These are phyloP conservation scores for Echites panduratus DNA, from an alignment of 257 asterid genomes.

Conservation along the genomic window DNA sequence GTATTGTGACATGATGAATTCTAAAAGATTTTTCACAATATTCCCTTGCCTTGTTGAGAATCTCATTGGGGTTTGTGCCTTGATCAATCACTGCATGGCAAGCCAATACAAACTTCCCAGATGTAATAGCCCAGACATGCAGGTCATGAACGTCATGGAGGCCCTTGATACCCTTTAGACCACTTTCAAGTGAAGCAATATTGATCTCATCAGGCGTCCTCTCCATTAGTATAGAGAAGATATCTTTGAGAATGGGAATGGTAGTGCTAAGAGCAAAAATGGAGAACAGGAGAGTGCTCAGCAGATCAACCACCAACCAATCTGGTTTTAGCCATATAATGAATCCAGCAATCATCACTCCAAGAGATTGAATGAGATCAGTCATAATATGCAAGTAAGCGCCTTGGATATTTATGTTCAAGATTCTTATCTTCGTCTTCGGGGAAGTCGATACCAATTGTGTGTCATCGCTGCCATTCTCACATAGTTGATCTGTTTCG, in stretches of 20 bases:
- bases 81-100: conserved; percentile 56
- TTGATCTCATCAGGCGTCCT: conserved; percentile 57
- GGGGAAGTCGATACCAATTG: conserved; percentile 32
- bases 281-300: conserved; percentile 59
- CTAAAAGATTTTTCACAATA: conserved; percentile 36
- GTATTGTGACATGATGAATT: conserved; percentile 69
- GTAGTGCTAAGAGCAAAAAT: conserved; percentile 47
- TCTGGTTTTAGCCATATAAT: conserved; percentile 66
- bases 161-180: conserved; percentile 44
- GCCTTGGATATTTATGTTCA: conserved; percentile 69
- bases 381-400: conserved; percentile 67
- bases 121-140: conserved; percentile 69
- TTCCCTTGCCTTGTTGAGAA: conserved; percentile 39
- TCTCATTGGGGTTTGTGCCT: conserved; percentile 37
- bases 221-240: conserved; percentile 58
- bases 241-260: conserved; percentile 47
- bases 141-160: conserved; percentile 63
- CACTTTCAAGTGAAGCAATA: conserved; percentile 37
- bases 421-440: conserved; percentile 16
- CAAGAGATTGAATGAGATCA: conserved; percentile 69
- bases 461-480: conserved; percentile 25
- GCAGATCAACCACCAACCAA: conserved; percentile 64
- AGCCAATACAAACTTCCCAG: conserved; percentile 50
- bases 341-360: conserved; percentile 77
- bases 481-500: conserved; percentile 24